Evolutionary conservation across 148 eudicot genomes (phyloP), one percentile per base, ranked within the genome.

Genomic region (Hydrangea macrophylla): DNA sequence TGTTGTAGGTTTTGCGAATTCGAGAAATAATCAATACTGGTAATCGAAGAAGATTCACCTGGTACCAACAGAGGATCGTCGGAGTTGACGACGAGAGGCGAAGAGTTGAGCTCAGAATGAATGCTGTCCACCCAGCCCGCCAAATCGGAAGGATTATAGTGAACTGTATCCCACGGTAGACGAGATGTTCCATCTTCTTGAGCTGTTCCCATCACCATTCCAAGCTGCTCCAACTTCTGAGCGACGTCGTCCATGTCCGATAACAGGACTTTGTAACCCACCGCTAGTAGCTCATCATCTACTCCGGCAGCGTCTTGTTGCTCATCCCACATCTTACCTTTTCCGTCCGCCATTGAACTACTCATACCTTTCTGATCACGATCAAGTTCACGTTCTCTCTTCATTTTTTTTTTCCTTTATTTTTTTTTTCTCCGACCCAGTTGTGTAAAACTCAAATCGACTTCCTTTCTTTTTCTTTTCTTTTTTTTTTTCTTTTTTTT

Each of bases 211-310:
- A 93, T 88, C 0, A 74, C 88, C 86, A 80, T 72, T 30, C 86
- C 98, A 0, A 90, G 80, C 55, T 79, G 89, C 73, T 88, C 92
- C 0, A 93, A 77, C 75, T 85, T 93, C 67, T 85, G 73, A 0
- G 98, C 98, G 0, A 93, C 95, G 1, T 82, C 85, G 1, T 86
- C 82, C 96, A 93, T 86, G 58, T 90, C 96, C 0, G 90, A 82
- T 0, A 85, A 75, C 65, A 72, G 80, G 5, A 93, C 96, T 50
- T 86, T 88, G 80, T 93, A 93, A 0, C 98, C 98, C 78, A 83
- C 96, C 0, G 87, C 95, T 1, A 93, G 68, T 0, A 86, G 78
- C 87, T 88, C 98, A 40, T 88, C 98, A 40, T 92, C 98, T 75
- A 84, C 81, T 0, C 88, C 92, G n/a, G 36, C 72, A 6, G 84